Conservation (phyloP, 164 flowering plant genomes). For the Aristolochia contorta region DNA sequence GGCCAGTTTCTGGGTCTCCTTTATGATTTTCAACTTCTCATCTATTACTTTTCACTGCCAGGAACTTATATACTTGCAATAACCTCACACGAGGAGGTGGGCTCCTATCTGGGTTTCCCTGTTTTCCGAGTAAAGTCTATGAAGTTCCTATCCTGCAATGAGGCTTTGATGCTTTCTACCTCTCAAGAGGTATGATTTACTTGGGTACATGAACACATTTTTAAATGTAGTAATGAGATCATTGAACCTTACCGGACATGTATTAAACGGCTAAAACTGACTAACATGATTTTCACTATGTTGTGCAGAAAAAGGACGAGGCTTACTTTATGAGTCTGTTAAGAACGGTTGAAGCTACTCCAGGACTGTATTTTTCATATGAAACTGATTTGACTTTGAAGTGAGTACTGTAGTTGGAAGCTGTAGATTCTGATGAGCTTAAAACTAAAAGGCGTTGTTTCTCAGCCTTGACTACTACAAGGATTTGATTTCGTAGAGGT, state of each 20-base stretch:
- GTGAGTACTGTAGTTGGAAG: slow-evolving; percentile 11
- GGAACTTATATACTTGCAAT: slow-evolving; percentile 74
- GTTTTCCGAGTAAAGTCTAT: slow-evolving; percentile 64
- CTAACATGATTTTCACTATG: neutral
- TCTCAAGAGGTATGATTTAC: slow-evolving; percentile 57
- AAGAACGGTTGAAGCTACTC: slow-evolving; percentile 75
- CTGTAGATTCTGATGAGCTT: neutral
- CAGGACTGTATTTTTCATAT: slow-evolving; percentile 89
- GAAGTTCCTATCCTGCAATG: slow-evolving; percentile 76
- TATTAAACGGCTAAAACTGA: neutral
- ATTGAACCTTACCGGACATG: too few relatives aligned
- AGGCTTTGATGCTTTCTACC: slow-evolving; percentile 44
- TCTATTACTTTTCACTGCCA: slow-evolving; percentile 13
- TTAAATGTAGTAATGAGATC: neutral
- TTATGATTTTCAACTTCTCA: neutral
- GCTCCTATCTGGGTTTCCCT: slow-evolving; percentile 66
- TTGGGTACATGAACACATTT: slow-evolving; percentile 4
- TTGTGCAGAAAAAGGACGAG: slow-evolving; percentile 79
- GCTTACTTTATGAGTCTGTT: slow-evolving; percentile 78
- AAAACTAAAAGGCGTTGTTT: too few relatives aligned
- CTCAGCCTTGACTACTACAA: too few relatives aligned
- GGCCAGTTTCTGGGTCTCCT: neutral
- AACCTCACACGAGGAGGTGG: slow-evolving; percentile 77
- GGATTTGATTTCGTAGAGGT: too few relatives aligned
- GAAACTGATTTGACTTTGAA: slow-evolving; percentile 83